Evolutionary conservation across 352 stramenopile species (phyloP), one percentile per base, ranked within the genome.

Genomic region (Salisapilia sapeloensis): DNA sequence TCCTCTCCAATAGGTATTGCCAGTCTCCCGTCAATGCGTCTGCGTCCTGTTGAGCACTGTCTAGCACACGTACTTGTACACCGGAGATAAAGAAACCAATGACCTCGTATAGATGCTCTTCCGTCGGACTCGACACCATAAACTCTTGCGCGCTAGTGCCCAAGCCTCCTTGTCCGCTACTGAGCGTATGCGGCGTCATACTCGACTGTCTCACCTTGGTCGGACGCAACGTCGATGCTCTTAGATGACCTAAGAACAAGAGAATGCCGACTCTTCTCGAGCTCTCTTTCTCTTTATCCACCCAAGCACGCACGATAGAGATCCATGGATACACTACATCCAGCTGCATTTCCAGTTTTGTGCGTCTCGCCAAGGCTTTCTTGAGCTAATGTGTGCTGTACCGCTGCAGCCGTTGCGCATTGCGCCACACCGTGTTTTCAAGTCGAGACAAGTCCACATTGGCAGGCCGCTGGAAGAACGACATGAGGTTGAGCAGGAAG

Each of bases 281-380:
- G n/a, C n/a, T n/a, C n/a, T n/a, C n/a, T n/a, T n/a, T n/a, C 15
- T 29, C 18, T 29, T 25, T 23, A 21, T 25, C 9, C 40, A 4
- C 44, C 30, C 12, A 29, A 23, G 23, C 48, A 51, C 13, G 60
- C 19, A 71, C 52, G 16, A 90, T 38, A 20, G 74, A 83, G 12
- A 90, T 77, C 20, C 86, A 33, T 17, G 75, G 75, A 6, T 71
- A 86, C 7, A 84, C 77, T 9, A 90, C 56, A 38, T 90, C 75
- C 12, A 90, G 47, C 11, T 69, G 50, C 33, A 90, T 44, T 19
- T 82, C 53, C 4, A 90, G 46, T 38, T 67, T 82, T 6, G 71
- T 82, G 35, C 75, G 69, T 12, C 62, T 50, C 25, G 63, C 52
- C 17, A 90, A 40, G 6, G 69, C 71, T 34, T 80, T 59, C 3